phyloP scores from a whole-genome alignment of 441 rosid species.

The Erodium moschatum region DNA sequence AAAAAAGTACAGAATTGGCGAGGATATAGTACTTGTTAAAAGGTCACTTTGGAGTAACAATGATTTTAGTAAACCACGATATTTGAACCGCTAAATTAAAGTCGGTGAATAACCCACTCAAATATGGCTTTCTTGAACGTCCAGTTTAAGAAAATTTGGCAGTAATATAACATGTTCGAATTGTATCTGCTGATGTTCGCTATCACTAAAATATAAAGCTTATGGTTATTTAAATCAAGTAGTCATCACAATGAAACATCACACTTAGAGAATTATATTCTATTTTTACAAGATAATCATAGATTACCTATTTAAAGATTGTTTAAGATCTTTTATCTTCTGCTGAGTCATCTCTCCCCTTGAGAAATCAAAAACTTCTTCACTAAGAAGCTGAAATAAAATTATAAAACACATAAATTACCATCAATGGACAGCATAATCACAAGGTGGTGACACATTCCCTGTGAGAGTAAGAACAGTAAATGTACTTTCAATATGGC shows the following conservation, averaged over 20 bases:
- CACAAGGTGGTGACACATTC: not conserved
- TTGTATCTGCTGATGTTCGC: too few relatives aligned
- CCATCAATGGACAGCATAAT: not conserved
- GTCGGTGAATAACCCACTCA: not conserved
- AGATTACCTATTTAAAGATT: conserved; percentile 78
- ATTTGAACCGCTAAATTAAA: not conserved
- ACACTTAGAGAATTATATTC: not conserved
- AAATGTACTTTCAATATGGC: conserved; percentile 74
- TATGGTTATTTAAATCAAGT: not conserved
- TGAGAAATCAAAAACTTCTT: conserved; percentile 99
- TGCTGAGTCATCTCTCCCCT: conserved; percentile 98
- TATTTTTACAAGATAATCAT: not conserved
- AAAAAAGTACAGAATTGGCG: too few relatives aligned
- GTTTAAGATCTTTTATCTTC: conserved; percentile 96
- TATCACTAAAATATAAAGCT: too few relatives aligned
- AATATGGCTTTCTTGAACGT: not conserved
- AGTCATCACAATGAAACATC: not conserved
- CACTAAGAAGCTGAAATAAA: conserved; percentile 73
- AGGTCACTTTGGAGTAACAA: not conserved
- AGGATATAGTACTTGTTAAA: not conserved
- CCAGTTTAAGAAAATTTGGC: too few relatives aligned
- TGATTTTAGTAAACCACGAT: not conserved
- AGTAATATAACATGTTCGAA: too few relatives aligned
- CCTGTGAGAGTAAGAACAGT: not conserved
- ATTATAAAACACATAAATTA: conserved; percentile 18